A percentile compares a stretch with the other conserved stretches of the same genome.
Evolutionary conservation across 257 asterid species (phyloP).

Genomic region (Plectranthus barbatus): DNA sequence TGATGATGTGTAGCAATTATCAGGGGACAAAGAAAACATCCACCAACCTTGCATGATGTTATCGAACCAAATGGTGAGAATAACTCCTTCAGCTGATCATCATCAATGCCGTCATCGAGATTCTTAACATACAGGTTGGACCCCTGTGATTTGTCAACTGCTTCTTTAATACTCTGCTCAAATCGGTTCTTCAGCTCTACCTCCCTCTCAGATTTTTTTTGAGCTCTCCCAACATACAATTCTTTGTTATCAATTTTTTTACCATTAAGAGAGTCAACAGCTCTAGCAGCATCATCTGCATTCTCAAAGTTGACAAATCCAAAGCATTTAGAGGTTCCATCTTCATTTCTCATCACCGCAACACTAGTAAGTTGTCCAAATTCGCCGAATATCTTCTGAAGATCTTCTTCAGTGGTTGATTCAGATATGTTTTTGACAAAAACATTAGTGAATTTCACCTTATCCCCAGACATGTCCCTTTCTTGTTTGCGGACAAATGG

Average conservation of each 20-base stretch:
- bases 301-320: constrained; percentile 90
- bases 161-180: constrained; percentile 75
- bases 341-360: constrained; percentile 75
- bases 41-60: constrained; percentile 86
- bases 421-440: constrained; percentile 83
- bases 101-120: constrained; percentile 70
- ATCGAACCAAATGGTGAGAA: constrained; percentile 70
- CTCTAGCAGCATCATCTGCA: constrained; percentile 80
- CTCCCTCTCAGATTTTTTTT: constrained; percentile 88
- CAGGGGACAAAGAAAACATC: background rate
- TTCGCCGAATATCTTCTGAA: constrained; percentile 53
- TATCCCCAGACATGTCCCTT: constrained; percentile 59
- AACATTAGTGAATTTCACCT: constrained; percentile 65
- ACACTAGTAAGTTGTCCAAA: constrained; percentile 61
- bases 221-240: constrained; percentile 92
- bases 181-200: constrained; percentile 50
- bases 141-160: constrained; percentile 77
- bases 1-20: background rate
- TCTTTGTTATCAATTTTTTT: constrained; percentile 60
- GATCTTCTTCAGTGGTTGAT: constrained; percentile 62
- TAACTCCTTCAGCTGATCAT: constrained; percentile 78
- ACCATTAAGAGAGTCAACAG: constrained; percentile 83
- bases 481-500: constrained; percentile 86
- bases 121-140: constrained; percentile 78
- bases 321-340: constrained; percentile 78